A percentile compares a stretch with the other conserved stretches of the same genome.
These are phyloP conservation scores for Saccharomycopsis schoenii DNA, from an alignment of 805 yeast genomes.

Conservation along the genomic window DNA sequence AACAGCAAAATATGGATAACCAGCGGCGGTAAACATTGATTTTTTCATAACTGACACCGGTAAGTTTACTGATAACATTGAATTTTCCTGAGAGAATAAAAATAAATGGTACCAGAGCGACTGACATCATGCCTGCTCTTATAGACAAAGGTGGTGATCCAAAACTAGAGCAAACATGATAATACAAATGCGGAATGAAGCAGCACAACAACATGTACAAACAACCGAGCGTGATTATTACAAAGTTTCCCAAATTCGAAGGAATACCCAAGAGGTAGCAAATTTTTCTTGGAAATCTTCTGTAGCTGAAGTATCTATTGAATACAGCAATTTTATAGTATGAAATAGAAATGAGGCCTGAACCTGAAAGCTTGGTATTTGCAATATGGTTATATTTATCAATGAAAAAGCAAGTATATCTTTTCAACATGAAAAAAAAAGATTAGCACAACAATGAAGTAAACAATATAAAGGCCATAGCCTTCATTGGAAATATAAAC, in stretches of 20 bases:
- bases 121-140: conserved; percentile 41
- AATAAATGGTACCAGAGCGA: conserved; percentile 41
- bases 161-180: conserved; percentile 42
- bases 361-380: neutral
- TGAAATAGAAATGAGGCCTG: neutral
- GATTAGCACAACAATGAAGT: conserved; percentile 2
- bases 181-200: conserved; percentile 40
- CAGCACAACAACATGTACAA: conserved; percentile 28
- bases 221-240: conserved; percentile 26
- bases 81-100: conserved; percentile 43
- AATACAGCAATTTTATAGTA: conserved; percentile 24
- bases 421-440: conserved; percentile 2
- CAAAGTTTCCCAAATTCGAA: conserved; percentile 29
- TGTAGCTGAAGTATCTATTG: conserved; percentile 26
- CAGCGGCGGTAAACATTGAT: conserved; percentile 43
- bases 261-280: conserved; percentile 31
- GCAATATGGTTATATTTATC: neutral
- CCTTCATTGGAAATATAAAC: conserved; percentile 3
- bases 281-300: conserved; percentile 25
- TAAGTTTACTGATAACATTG: conserved; percentile 37
- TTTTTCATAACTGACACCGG: conserved; percentile 49
- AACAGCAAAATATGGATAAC: conserved; percentile 29
- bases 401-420: neutral
- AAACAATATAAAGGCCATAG: conserved; percentile 3
- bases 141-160: conserved; percentile 51